Evolutionary conservation across 208 protist genomes (phyloP).

Genomic region (Acanthamoeba lenticulata): DNA sequence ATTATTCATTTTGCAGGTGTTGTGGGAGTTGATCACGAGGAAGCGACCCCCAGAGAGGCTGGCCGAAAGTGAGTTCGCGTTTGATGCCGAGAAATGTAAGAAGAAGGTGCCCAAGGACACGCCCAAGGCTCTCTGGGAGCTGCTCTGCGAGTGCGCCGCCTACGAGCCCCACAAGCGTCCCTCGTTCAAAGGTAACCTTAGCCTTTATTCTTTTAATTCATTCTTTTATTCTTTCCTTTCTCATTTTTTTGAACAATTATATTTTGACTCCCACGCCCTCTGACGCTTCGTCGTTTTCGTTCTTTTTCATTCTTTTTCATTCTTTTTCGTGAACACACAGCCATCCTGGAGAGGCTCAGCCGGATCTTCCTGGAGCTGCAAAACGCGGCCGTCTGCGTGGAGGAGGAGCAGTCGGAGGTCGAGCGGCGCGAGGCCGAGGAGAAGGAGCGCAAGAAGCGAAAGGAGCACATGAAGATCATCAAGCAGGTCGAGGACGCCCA

Average conservation of each 20-base stretch:
- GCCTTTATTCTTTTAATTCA: background rate
- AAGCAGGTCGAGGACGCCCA: background rate
- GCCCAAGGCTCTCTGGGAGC: slow-evolving; percentile 18
- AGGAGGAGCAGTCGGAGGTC: background rate
- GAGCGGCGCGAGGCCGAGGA: background rate
- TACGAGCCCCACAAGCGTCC: background rate
- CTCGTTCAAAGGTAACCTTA: slow-evolving; percentile 6
- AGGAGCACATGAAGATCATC: slow-evolving; percentile 36
- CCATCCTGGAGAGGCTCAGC: background rate
- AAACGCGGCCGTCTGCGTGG: background rate
- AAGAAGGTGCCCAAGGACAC: slow-evolving; percentile 19
- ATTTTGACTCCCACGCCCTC: too few relatives aligned
- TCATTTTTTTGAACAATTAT: background rate
- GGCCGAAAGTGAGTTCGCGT: background rate
- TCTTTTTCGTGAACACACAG: background rate
- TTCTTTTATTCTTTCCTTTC: background rate
- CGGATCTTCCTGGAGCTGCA: slow-evolving; percentile 15
- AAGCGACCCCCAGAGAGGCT: background rate
- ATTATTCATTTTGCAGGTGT: background rate
- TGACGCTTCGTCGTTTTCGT: too few relatives aligned
- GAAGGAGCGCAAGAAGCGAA: slow-evolving; percentile 14
- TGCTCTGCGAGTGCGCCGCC: background rate
- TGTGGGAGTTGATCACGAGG: slow-evolving; percentile 30
- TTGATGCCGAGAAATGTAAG: slow-evolving; percentile 8
- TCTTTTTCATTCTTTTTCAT: background rate